Evolutionary conservation across 2,329 filamentous ascomycete species (phyloP).

Genomic region (Fusarium compactum): DNA sequence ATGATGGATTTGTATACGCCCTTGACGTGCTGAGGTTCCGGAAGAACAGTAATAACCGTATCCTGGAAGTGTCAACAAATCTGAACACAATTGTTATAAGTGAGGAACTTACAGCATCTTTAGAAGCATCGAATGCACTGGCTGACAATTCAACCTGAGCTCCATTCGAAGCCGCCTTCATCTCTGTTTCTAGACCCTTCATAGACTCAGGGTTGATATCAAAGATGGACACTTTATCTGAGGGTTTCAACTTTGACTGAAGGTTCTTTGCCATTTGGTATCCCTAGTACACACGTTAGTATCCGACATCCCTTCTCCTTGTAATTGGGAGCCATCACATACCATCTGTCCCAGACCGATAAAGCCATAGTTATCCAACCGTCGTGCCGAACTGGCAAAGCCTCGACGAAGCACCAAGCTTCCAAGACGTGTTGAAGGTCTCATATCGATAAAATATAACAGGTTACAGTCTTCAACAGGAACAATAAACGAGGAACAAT

Average conservation of each 20-base stretch:
- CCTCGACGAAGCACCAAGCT: constrained; percentile 56
- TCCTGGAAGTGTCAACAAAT: constrained; percentile 66
- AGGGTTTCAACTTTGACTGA: constrained; percentile 65
- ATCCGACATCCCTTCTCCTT: background rate
- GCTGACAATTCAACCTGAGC: constrained; percentile 60
- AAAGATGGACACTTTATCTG: constrained; percentile 65
- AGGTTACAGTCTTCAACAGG: background rate
- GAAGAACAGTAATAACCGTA: constrained; percentile 87
- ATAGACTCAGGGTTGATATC: constrained; percentile 67
- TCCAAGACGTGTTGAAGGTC: constrained; percentile 42
- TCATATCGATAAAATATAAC: constrained; percentile 25
- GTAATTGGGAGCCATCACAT: constrained; percentile 26
- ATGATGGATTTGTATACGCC: constrained; percentile 84
- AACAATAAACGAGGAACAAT: background rate
- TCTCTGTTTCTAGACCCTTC: constrained; percentile 61
- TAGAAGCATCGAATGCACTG: constrained; percentile 62
- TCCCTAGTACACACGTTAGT: constrained; percentile 55
- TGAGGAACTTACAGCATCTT: constrained; percentile 63
- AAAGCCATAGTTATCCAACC: constrained; percentile 68
- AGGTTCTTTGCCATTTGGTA: constrained; percentile 74
- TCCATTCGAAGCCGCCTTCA: constrained; percentile 58
- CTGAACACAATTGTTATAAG: background rate
- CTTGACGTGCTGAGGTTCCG: constrained; percentile 89
- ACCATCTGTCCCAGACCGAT: constrained; percentile 73
- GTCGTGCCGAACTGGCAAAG: constrained; percentile 63